Evolutionary conservation across 345 rosid species (phyloP).

Genomic region (Reutealis trisperma): DNA sequence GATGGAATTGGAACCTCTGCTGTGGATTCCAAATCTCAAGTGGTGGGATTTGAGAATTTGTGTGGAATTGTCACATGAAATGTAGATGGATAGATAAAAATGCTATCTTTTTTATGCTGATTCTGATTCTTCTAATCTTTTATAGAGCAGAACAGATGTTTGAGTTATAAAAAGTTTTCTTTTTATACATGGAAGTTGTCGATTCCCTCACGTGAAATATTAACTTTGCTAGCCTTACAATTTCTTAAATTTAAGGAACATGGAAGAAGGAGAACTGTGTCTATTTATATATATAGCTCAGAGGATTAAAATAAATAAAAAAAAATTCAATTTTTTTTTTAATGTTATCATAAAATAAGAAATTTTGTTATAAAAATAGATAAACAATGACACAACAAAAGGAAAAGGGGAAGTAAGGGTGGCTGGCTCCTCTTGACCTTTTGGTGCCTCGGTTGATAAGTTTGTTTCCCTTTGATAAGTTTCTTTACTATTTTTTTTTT

Average conservation of each 20-base stretch:
- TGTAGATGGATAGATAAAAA: not conserved
- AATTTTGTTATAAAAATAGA: too few relatives aligned
- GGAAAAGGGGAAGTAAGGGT: not conserved
- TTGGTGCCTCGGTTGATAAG: constrained; percentile 16
- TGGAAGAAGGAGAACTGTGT: too few relatives aligned
- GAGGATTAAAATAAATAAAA: too few relatives aligned
- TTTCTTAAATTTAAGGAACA: not conserved
- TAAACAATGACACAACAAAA: not conserved
- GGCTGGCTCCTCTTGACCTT: not conserved
- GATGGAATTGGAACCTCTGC: constrained; percentile 19
- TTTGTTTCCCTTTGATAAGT: too few relatives aligned
- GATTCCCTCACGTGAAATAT: not conserved
- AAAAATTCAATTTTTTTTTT: too few relatives aligned
- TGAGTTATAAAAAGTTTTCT: not conserved
- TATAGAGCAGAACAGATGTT: constrained; percentile 6
- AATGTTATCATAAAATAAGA: too few relatives aligned
- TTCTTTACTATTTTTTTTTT: not conserved
- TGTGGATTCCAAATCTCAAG: constrained; percentile 24
- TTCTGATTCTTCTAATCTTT: constrained; percentile 10
- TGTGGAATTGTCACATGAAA: constrained; percentile 5
- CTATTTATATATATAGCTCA: too few relatives aligned
- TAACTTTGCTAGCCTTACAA: not conserved
- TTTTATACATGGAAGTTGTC: not conserved
- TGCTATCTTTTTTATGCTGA: not conserved
- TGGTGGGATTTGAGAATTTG: constrained; percentile 15